These are phyloP conservation scores for Cryptococcus amylolentus DNA, from an alignment of 1,284 basidiomycete species.

Conservation along the genomic window DNA sequence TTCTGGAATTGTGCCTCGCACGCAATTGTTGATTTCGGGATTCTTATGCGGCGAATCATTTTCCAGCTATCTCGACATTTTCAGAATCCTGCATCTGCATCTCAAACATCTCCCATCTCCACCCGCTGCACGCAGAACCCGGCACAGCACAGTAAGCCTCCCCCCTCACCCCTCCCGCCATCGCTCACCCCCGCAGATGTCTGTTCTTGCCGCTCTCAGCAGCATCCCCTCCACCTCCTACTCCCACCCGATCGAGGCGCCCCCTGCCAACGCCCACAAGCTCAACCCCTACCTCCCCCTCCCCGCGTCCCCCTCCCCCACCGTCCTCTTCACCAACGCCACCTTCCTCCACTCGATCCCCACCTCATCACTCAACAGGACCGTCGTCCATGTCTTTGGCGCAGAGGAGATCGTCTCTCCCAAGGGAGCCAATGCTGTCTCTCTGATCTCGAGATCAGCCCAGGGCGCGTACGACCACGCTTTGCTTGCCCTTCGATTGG, in stretches of 20 bases:
- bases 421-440: slow-evolving; percentile 46
- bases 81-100: slow-evolving; percentile 5
- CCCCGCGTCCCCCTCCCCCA: slow-evolving; percentile 21
- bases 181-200: slow-evolving; percentile 18
- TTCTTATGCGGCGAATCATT: neutral
- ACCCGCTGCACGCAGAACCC: neutral
- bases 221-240: slow-evolving; percentile 35
- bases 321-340: slow-evolving; percentile 39
- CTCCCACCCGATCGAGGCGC: slow-evolving; percentile 36
- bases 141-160: neutral
- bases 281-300: slow-evolving; percentile 48
- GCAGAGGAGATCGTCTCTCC: slow-evolving; percentile 33
- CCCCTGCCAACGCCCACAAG: slow-evolving; percentile 20
- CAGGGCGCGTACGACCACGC: slow-evolving; percentile 71
- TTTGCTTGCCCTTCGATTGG: slow-evolving; percentile 65
- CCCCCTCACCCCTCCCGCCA: neutral
- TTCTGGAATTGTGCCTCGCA: slow-evolving; percentile 4
- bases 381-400: slow-evolving; percentile 38
- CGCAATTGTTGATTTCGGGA: slow-evolving; percentile 10
- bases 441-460: slow-evolving; percentile 61
- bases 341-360: slow-evolving; percentile 43
- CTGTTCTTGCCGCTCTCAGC: slow-evolving; percentile 36
- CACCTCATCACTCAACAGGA: slow-evolving; percentile 17
- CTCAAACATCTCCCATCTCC: neutral
- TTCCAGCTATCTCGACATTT: neutral